A percentile compares a stretch with the other conserved stretches of the same genome.
Evolutionary conservation across 225 moss, liverwort and hornwort species (phyloP).

Genomic region (Antitrichia curtipendula): DNA sequence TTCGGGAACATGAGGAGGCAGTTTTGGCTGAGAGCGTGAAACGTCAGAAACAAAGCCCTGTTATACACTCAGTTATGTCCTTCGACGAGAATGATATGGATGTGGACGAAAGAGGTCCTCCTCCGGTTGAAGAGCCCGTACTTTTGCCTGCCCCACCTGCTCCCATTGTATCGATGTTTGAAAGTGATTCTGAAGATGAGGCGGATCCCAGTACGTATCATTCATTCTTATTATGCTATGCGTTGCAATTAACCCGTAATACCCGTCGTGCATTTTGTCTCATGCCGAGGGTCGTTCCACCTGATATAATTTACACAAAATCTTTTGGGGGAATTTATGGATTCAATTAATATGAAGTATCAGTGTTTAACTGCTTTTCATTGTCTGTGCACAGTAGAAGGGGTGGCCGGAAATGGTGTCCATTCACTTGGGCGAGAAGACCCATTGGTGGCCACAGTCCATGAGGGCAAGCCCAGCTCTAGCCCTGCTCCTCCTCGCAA

Average conservation of each 20-base stretch:
- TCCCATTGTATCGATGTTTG: constrained; percentile 39
- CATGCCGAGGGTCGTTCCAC: not conserved
- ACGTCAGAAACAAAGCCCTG: constrained; percentile 58
- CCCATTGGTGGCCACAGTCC: constrained; percentile 6
- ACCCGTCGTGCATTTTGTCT: not conserved
- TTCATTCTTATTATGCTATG: not conserved
- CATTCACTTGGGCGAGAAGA: constrained; percentile 38
- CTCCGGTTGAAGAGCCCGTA: constrained; percentile 8
- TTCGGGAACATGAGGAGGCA: constrained; percentile 61
- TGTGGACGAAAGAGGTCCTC: constrained; percentile 30
- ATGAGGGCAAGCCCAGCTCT: constrained; percentile 53
- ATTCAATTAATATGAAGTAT: not conserved
- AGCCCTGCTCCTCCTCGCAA: constrained; percentile 88
- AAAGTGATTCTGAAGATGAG: constrained; percentile 74
- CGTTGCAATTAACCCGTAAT: not conserved
- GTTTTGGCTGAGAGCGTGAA: constrained; percentile 27
- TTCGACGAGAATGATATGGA: constrained; percentile 36
- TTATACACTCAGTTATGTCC: not conserved
- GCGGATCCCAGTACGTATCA: constrained; percentile 39
- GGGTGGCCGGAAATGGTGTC: constrained; percentile 49
- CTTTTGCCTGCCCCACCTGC: constrained; percentile 12
- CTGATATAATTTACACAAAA: not conserved
- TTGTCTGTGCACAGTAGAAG: constrained; percentile 7
- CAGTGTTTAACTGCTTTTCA: not conserved
- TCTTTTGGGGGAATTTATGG: not conserved